Conservation (phyloP, 305 asterid species). For the Plantago rigida region DNA sequence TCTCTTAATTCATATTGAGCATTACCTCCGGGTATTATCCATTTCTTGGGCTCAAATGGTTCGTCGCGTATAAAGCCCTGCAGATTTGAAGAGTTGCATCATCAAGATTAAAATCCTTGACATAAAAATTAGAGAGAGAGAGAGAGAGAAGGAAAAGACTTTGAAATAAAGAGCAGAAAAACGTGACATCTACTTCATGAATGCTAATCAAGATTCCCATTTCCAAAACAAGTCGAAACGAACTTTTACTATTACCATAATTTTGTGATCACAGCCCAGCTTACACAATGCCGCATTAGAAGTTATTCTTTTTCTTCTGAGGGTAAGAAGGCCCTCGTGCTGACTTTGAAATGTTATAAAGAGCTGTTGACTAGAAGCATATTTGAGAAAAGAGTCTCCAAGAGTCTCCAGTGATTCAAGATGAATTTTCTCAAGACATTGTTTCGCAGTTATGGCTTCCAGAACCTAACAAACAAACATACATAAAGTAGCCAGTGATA, state of each 20-base stretch:
- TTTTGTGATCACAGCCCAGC: constrained; percentile 59
- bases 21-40: constrained; percentile 62
- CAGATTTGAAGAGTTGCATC: constrained; percentile 4
- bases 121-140: too few species aligned
- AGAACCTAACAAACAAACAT: constrained; percentile 37
- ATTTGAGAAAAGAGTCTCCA: constrained; percentile 80
- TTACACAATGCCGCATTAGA: constrained; percentile 60
- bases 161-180: background rate
- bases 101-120: background rate
- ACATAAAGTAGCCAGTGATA: background rate
- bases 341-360: constrained; percentile 45
- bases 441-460: constrained; percentile 80
- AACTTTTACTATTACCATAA: constrained; percentile 44
- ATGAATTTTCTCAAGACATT: constrained; percentile 59
- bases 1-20: constrained; percentile 29
- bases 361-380: constrained; percentile 50
- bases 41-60: constrained; percentile 56
- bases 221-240: background rate
- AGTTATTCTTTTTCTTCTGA: constrained; percentile 40
- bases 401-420: constrained; percentile 78
- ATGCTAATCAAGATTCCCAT: background rate
- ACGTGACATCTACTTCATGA: too few species aligned
- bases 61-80: constrained; percentile 77
- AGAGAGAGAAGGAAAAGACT: background rate
- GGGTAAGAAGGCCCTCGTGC: constrained; percentile 66